Percentiles rank a stretch among this genome's conserved stretches.
Conservation (phyloP, 768 basidiomycete genomes). For the Rubroboletus satanas region DNA sequence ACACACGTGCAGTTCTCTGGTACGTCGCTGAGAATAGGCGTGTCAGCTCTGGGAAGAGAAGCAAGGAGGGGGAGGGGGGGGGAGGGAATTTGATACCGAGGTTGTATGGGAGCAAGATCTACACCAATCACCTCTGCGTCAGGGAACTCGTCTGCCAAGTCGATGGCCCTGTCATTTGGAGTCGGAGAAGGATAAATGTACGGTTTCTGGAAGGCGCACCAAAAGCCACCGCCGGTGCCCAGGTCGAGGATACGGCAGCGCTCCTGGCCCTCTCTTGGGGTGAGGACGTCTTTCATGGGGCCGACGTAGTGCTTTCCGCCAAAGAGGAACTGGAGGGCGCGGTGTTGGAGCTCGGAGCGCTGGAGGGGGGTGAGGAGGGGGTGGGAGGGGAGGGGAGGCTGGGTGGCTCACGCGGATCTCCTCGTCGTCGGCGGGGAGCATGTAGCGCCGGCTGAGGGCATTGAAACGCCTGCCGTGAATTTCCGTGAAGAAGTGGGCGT, state of each 20-base stretch:
- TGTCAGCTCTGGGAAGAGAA: slow-evolving; percentile 12
- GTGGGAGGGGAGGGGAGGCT: neutral
- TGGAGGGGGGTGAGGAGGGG: slow-evolving; percentile 24
- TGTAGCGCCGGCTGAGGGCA: slow-evolving; percentile 50
- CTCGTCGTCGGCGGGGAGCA: slow-evolving; percentile 64
- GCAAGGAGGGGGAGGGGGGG: neutral
- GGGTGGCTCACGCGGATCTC: slow-evolving; percentile 50
- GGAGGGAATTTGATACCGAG: slow-evolving; percentile 43
- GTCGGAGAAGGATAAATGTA: neutral
- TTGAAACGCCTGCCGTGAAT: slow-evolving; percentile 54
- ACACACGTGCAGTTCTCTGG: slow-evolving; percentile 73
- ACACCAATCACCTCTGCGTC: slow-evolving; percentile 62
- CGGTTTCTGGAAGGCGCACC: slow-evolving; percentile 36
- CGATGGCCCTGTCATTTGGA: slow-evolving; percentile 52
- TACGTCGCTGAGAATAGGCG: slow-evolving; percentile 43
- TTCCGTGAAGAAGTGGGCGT: slow-evolving; percentile 50
- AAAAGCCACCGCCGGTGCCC: slow-evolving; percentile 63
- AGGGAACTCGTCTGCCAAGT: slow-evolving; percentile 71
- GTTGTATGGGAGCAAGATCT: slow-evolving; percentile 71
- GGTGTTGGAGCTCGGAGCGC: slow-evolving; percentile 63
- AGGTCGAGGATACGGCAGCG: slow-evolving; percentile 54
- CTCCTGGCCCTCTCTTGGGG: slow-evolving; percentile 31
- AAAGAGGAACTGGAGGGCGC: slow-evolving; percentile 64
- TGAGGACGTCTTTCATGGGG: slow-evolving; percentile 55
- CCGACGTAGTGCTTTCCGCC: slow-evolving; percentile 62